Base-by-base conservation (phyloP, 805 yeast genomes). In the Maudiozyma serrabonitensis region DNA sequence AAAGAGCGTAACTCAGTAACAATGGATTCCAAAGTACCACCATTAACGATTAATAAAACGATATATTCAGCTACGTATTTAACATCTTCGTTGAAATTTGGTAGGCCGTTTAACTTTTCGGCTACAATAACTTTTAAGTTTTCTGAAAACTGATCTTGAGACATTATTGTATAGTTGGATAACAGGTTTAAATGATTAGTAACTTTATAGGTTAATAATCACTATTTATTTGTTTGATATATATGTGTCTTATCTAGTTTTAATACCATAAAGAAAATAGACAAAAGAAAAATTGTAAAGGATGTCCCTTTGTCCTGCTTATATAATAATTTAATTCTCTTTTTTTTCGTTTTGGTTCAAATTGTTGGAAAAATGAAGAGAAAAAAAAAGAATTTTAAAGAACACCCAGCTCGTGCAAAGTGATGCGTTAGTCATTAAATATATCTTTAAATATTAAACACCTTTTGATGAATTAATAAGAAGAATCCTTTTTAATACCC, bases 31-130 rank as follows among this genome's bases (percentile, higher is more conserved):
- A 82, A 76, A 6, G 79, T 69, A 58, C 82, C 80, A 56, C 82
- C 81, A 55, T 82, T 83, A 13, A 82, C 81, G 52, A 85, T 82
- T 63, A 85, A 70, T 42, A 84, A 75, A n/a, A 81, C 75, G 50
- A 85, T 79, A 59, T 78, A 85, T 64, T 85, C 93, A 13, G 93
- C 86, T 41, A 82, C 81, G 56, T 81, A 83, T 43, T 68, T 71
- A 25, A 75, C 72, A 57, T 79, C 82, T 49, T 78, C 82, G 11
- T 67, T 67, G 52, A 76, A 67, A 51, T 71, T 72, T 6, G 64
- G 66, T 25, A 75, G 52, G 42, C 69, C 67, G 18, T 59, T 59
- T 32, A 76, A 63, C 57, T 70, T 72, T 45, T 64, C 63, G 16
- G 75, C 69, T 7, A 78, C 70, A 40, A 67, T 69, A 21, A 64